Conservation (phyloP, 768 basidiomycete genomes). For the Russula griseocarnosa region DNA sequence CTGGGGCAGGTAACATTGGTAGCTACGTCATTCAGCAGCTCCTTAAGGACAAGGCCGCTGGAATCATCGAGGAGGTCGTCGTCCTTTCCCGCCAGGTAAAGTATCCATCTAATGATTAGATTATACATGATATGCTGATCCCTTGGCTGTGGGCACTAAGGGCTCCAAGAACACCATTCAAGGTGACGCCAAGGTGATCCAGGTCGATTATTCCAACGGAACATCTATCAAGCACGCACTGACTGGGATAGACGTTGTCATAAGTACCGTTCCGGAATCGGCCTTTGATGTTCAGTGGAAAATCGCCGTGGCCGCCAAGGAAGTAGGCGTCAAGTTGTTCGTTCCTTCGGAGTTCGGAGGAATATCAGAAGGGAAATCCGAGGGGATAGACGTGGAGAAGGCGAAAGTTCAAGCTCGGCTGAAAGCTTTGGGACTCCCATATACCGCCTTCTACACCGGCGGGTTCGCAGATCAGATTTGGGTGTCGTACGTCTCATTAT, state of each 20-base stretch:
- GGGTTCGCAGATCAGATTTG: neutral
- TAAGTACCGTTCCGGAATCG: conserved; percentile 2
- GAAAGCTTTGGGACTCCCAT: neutral
- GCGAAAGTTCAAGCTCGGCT: neutral
- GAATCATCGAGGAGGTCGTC: conserved; percentile 19
- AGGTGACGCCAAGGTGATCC: conserved; percentile 12
- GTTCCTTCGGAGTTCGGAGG: neutral
- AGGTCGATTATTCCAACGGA: conserved; percentile 19
- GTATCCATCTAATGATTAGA: neutral
- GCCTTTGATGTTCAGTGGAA: conserved; percentile 4
- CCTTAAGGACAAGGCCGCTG: conserved; percentile 17
- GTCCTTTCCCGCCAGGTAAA: conserved; percentile 25
- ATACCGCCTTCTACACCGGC: conserved; percentile 27
- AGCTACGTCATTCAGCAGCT: conserved; percentile 22
- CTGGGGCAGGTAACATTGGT: conserved; percentile 25
- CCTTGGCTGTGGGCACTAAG: neutral
- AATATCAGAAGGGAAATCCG: neutral
- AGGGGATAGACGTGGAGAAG: neutral
- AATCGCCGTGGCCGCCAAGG: conserved; percentile 21
- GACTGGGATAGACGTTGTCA: conserved; percentile 19
- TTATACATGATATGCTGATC: too few relatives aligned
- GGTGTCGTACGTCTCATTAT: neutral
- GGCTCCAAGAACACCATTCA: conserved; percentile 28
- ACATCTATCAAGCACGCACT: conserved; percentile 9
- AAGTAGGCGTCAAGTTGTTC: conserved; percentile 10